These are phyloP conservation scores for Pyrenochaeta sp. DNA, from an alignment of 2,329 filamentous ascomycete genomes.

Conservation along the genomic window DNA sequence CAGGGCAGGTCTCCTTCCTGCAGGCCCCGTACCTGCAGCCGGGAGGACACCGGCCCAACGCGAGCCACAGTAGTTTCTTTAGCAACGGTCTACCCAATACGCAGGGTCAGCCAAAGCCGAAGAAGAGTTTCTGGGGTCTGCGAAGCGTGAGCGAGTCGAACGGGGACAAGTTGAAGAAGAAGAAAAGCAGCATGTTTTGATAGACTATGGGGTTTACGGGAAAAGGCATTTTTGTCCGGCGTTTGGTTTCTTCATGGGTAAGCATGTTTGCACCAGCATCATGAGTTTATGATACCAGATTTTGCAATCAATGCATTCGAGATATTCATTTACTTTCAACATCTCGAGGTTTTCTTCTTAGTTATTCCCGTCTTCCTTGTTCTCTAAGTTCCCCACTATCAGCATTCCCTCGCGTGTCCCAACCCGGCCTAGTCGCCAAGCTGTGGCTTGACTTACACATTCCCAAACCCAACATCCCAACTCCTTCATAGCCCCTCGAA, in stretches of 20 bases:
- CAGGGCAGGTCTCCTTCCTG: slow-evolving; percentile 6
- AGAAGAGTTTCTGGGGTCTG: slow-evolving; percentile 50
- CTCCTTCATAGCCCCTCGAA: no score
- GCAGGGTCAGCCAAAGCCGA: slow-evolving; percentile 34
- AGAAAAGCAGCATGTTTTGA: slow-evolving; percentile 55
- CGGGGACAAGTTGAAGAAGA: slow-evolving; percentile 50
- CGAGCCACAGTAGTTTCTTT: slow-evolving; percentile 46
- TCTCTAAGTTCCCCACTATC: not conserved
- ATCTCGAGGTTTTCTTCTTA: not conserved
- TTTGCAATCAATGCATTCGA: not conserved
- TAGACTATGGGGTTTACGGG: not conserved
- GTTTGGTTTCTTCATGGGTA: slow-evolving; percentile 7
- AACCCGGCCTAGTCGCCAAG: slow-evolving; percentile 1
- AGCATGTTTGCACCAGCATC: slow-evolving; percentile 21
- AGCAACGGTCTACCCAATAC: slow-evolving; percentile 39
- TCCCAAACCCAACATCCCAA: not conserved
- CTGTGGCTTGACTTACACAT: not conserved
- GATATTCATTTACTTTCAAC: not conserved
- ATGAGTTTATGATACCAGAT: not conserved
- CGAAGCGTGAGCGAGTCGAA: slow-evolving; percentile 40
- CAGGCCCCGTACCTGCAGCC: slow-evolving; percentile 43
- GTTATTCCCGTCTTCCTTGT: not conserved
- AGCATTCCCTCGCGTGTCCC: slow-evolving; percentile 1
- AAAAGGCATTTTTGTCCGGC: slow-evolving; percentile 10
- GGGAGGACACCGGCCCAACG: slow-evolving; percentile 31